Evolutionary conservation across 2,329 filamentous ascomycete genomes (phyloP), one percentile per base, ranked within the genome.

Genomic region (Zalaria obscura): DNA sequence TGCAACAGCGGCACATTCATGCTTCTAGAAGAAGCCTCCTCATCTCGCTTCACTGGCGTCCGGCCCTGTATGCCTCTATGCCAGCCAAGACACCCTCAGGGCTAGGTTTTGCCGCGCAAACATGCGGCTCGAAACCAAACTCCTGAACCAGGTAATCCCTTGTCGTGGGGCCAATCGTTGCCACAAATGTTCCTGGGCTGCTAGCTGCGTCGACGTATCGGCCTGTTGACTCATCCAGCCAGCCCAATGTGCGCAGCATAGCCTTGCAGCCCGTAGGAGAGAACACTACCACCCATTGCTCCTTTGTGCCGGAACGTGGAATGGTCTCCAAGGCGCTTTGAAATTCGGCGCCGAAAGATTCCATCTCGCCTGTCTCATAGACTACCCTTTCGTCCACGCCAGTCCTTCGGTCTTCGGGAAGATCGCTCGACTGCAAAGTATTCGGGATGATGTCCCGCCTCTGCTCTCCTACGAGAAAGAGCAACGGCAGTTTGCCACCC

Each of bases 81-180:
- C 18, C 18, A 18, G 18, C 18, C 25, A 25, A 38, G 32, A 96
- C 65, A 0, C 88, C 88, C 53, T 89, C 78, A 0, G 88, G 84
- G 57, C 76, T 93, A 1, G 91, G 91, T 52, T 71, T 80, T 52
- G 75, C 75, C 1, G 91, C 84, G 59, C 82, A 93, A n/a, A 83
- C 81, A 55, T 89, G 78, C 1, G 84, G 77, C 51, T 77, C 70
- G 48, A 78, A 81, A 1, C 64, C 73, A 57, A 86, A 85, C 1
- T 68, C 70, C 18, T 68, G 65, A 10, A 66, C 57, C 36, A 98
- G 63, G 61, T 85, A 78, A 50, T 87, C 78, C 47, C 80, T 72
- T 7, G 91, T 98, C 11, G 91, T 98, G 8, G 91, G 89, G 1
- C 91, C 91, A 60, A 98, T 98, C 0, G 88, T 93, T 9, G 81